Evolutionary conservation across 108 stramenopile genomes (phyloP).

Genomic region (Skeletonema grethae): DNA sequence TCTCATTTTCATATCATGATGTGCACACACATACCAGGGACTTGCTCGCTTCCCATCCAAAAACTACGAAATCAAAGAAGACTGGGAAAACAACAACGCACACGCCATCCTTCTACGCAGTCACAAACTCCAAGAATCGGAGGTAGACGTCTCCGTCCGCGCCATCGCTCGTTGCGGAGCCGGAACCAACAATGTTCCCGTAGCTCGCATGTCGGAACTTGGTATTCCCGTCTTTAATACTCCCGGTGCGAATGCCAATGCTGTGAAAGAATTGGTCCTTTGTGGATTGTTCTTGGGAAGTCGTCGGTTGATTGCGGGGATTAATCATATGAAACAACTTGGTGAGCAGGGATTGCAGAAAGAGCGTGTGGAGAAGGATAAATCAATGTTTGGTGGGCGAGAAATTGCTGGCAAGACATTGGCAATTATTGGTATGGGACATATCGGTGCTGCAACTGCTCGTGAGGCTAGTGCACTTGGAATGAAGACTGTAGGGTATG

Average conservation of each 20-base stretch:
- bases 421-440: constrained; percentile 92
- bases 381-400: constrained; percentile 91
- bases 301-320: constrained; percentile 84
- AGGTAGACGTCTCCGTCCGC: constrained; percentile 80
- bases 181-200: constrained; percentile 95
- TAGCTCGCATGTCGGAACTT: constrained; percentile 89
- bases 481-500: constrained; percentile 91
- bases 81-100: constrained; percentile 40
- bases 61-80: constrained; percentile 3
- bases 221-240: constrained; percentile 98
- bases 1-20: background rate
- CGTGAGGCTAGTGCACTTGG: constrained; percentile 86
- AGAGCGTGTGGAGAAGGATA: constrained; percentile 91
- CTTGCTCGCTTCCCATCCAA: constrained; percentile 4
- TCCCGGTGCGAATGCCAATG: constrained; percentile 96
- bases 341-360: constrained; percentile 79
- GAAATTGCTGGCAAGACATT: constrained; percentile 94
- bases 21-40: background rate
- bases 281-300: constrained; percentile 88
- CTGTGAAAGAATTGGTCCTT: constrained; percentile 94
- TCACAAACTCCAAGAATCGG: constrained; percentile 88
- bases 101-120: constrained; percentile 88
- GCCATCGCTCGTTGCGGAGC: constrained; percentile 96
- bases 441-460: constrained; percentile 93
- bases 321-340: constrained; percentile 86